phyloP scores from a whole-genome alignment of 2,329 filamentous ascomycete species.

The Eutypa lata region DNA sequence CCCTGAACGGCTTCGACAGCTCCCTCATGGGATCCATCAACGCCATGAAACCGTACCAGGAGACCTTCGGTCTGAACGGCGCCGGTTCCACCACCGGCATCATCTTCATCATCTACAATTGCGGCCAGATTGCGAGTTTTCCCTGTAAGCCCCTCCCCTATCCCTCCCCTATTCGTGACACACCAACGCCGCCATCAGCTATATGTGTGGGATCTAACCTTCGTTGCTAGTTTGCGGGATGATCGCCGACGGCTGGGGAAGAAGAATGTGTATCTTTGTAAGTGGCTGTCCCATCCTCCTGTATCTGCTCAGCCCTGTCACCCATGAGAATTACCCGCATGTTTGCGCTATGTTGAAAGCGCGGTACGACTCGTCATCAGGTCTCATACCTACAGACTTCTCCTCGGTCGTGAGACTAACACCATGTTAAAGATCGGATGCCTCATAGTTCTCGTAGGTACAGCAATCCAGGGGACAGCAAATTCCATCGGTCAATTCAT shows the following conservation, averaged over 20 bases:
- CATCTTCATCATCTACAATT: slow-evolving; percentile 46
- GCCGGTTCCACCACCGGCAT: slow-evolving; percentile 45
- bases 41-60: slow-evolving; percentile 48
- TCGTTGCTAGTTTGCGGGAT: slow-evolving; percentile 40
- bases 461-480: slow-evolving; percentile 47
- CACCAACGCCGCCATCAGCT: neutral
- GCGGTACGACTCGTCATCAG: too few relatives aligned
- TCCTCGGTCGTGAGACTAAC: neutral
- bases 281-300: neutral
- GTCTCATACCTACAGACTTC: too few relatives aligned
- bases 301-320: too few relatives aligned
- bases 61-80: slow-evolving; percentile 44
- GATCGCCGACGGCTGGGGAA: slow-evolving; percentile 49
- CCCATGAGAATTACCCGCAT: too few relatives aligned
- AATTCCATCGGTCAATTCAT: slow-evolving; percentile 50
- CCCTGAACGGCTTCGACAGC: slow-evolving; percentile 57
- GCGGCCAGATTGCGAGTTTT: slow-evolving; percentile 48
- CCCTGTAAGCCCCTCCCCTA: slow-evolving; percentile 29
- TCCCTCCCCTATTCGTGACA: neutral
- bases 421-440: slow-evolving; percentile 35
- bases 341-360: too few relatives aligned
- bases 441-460: slow-evolving; percentile 48
- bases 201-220: neutral
- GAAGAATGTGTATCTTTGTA: slow-evolving; percentile 51
- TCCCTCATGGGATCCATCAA: slow-evolving; percentile 52